Base-by-base conservation (phyloP, 495 filamentous ascomycete species). In the Xylaria cubensis region DNA sequence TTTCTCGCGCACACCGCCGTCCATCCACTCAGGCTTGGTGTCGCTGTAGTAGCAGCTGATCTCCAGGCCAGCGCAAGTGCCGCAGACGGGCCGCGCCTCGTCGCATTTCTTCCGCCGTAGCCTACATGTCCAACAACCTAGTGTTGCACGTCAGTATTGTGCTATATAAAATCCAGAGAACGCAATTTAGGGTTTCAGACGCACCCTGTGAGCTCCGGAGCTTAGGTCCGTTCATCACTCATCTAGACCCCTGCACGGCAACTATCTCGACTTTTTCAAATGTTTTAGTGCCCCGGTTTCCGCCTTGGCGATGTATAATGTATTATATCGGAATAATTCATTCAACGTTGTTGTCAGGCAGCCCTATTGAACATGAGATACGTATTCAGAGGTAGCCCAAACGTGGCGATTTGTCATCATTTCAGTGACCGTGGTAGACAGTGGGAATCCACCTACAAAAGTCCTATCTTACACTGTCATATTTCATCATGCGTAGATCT, bases 71-170 rank as follows among this genome's bases (percentile, higher is more conserved):
- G 59, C 36, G 72, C 82, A 84, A 15, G 55, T 50, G 6, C 73
- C 72, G 72, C 82, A 84, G 7, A 76, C 72, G 50, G 82, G 82
- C 1, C 71, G 77, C 29, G 59, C 67, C 75, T 80, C 77, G 70
- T 84, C 82, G 71, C 82, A 84, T 70, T 81, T 81, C 68, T 84
- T 84, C 59, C 77, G 80, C 56, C 81, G 74, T 21, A 83, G 73
- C 56, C 81, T 77, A 68, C 82, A 84, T 46, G 80, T 84, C 82
- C 82, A 84, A 58, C 82, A 83, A 17, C 80, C 82, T 72, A 32
- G 46, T 44, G 13, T 19, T 32, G 26, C 24, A 24, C 32, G 29
- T 53, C 32, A 67, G 46, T 53, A 15, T 17, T 48, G 41, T 65
- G 39, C 24, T 10, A 34, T 65, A 65, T 9, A 42, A 44, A 19